Conservation (phyloP, 2,329 filamentous ascomycete genomes). For the Aureobasidium sp. region DNA sequence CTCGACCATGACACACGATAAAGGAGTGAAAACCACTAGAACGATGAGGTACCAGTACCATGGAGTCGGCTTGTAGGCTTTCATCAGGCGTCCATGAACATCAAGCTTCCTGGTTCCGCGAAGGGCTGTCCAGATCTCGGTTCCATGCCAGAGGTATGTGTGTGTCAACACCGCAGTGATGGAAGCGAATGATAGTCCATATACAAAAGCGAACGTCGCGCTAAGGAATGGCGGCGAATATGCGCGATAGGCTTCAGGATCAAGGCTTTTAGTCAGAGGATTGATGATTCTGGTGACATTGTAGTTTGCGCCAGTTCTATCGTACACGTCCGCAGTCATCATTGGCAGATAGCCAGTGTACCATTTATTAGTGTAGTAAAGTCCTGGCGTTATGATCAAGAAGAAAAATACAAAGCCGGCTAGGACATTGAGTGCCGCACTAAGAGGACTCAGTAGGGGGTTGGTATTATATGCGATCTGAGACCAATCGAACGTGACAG, state of each 20-base stretch:
- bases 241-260: constrained; percentile 32
- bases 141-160: constrained; percentile 30
- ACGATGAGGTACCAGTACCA: constrained; percentile 53
- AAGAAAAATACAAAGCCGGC: constrained; percentile 38
- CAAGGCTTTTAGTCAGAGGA: constrained; percentile 20
- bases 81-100: constrained; percentile 72
- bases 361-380: constrained; percentile 37
- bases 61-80: constrained; percentile 72
- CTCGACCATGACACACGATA: constrained; percentile 24
- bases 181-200: constrained; percentile 33
- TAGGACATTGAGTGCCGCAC: constrained; percentile 38
- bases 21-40: constrained; percentile 22
- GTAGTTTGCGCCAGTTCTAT: constrained; percentile 74
- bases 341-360: constrained; percentile 84
- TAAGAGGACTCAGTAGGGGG: constrained; percentile 37
- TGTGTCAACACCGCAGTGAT: constrained; percentile 33
- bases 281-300: constrained; percentile 76
- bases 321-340: constrained; percentile 75
- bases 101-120: constrained; percentile 24
- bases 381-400: constrained; percentile 37
- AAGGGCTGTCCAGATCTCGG: constrained; percentile 28
- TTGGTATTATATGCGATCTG: constrained; percentile 85
- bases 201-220: constrained; percentile 33
- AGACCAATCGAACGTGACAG: constrained; percentile 85
- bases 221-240: constrained; percentile 34